Evolutionary conservation across 2,329 filamentous ascomycete species (phyloP).

Genomic region (Dothideomycetes sp.): DNA sequence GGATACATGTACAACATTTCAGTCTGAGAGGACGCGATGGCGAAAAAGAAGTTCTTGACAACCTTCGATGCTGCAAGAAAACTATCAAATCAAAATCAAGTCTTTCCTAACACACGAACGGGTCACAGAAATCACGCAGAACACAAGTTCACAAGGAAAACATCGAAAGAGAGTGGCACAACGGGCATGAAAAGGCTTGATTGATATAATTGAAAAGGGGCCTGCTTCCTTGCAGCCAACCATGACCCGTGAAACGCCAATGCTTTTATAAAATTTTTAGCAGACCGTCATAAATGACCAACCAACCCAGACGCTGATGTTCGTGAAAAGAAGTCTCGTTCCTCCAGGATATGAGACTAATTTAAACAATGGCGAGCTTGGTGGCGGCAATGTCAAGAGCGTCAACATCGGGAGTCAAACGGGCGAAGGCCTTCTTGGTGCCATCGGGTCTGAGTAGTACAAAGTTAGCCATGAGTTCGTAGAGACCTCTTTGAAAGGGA

Average conservation of each 20-base stretch:
- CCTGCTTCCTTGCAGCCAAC: slow-evolving; percentile 13
- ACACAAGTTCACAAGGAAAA: no score
- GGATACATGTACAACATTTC: no score
- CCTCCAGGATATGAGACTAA: neutral
- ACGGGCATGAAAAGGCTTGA: slow-evolving; percentile 13
- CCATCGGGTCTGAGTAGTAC: slow-evolving; percentile 65
- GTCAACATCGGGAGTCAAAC: slow-evolving; percentile 92
- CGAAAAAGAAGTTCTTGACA: no score
- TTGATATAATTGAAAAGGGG: slow-evolving; percentile 11
- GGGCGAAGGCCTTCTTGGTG: slow-evolving; percentile 96
- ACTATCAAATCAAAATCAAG: no score
- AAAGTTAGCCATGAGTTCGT: no score
- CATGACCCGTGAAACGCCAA: slow-evolving; percentile 12
- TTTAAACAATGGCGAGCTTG: slow-evolving; percentile 95
- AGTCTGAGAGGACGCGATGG: no score
- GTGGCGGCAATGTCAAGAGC: slow-evolving; percentile 98
- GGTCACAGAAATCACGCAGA: no score
- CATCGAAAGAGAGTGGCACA: no score
- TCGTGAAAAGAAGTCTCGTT: neutral
- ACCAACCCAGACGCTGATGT: neutral
- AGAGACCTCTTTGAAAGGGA: no score
- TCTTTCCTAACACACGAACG: no score
- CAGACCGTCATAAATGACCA: slow-evolving; percentile 12
- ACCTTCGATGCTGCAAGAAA: no score
- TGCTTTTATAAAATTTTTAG: slow-evolving; percentile 13